Evolutionary conservation across 208 protist species (phyloP).

Genomic region (Entamoeba nuttalli): DNA sequence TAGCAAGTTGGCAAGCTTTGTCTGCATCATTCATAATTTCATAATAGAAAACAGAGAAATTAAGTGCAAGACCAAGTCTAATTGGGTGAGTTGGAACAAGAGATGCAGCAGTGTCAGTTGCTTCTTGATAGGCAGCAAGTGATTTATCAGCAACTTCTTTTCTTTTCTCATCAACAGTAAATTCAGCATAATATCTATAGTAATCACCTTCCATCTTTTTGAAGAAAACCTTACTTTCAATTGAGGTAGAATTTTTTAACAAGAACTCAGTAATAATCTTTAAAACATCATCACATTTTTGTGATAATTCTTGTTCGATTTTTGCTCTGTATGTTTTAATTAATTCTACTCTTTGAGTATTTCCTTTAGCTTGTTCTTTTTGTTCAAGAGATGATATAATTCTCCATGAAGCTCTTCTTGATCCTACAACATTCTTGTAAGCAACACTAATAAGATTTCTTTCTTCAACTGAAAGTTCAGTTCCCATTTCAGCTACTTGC

Average conservation of each 20-base stretch:
- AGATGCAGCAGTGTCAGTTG: conserved; percentile 45
- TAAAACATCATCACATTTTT: conserved; percentile 90
- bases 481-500: conserved; percentile 68
- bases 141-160: conserved; percentile 48
- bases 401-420: conserved; percentile 87
- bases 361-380: conserved; percentile 63
- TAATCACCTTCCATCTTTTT: conserved; percentile 63
- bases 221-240: conserved; percentile 62
- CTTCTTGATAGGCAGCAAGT: conserved; percentile 47
- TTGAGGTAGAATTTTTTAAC: conserved; percentile 65
- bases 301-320: conserved; percentile 85
- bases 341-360: conserved; percentile 60
- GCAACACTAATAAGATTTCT: conserved; percentile 98
- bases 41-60: conserved; percentile 99
- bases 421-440: conserved; percentile 99
- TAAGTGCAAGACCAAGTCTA: conserved; percentile 90
- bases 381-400: conserved; percentile 86
- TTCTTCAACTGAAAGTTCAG: conserved; percentile 89
- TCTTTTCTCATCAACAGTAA: conserved; percentile 50
- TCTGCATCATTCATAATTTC: conserved; percentile 91
- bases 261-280: conserved; percentile 78
- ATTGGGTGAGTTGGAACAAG: conserved; percentile 80
- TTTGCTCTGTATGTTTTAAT: conserved; percentile 76
- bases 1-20: conserved; percentile 65
- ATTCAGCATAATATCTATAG: conserved; percentile 88